phyloP scores from a whole-genome alignment of 2,329 filamentous ascomycete genomes.

The Paecilomyces niveus region DNA sequence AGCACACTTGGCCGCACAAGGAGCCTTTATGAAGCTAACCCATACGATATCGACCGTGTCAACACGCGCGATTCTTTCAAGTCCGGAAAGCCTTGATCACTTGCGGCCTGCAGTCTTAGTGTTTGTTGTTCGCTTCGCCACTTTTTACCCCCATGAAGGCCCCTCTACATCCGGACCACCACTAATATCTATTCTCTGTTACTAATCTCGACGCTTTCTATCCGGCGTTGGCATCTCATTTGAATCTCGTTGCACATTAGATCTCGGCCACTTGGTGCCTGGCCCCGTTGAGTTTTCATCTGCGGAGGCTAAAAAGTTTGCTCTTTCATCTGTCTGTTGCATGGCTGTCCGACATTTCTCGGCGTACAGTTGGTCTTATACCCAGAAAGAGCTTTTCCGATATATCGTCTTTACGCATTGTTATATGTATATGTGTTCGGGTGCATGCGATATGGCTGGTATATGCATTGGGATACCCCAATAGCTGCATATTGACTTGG shows the following conservation, averaged over 20 bases:
- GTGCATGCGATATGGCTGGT: background rate
- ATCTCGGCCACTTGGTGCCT: background rate
- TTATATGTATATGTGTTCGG: background rate
- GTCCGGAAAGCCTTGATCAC: background rate
- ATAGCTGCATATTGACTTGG: background rate
- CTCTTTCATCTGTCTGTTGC: background rate
- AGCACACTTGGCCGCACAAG: constrained; percentile 13
- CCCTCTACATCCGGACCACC: background rate
- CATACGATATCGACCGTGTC: constrained; percentile 38
- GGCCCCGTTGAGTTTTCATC: background rate
- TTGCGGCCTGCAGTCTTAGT: too few species aligned
- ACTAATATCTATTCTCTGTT: background rate
- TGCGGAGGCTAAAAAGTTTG: background rate
- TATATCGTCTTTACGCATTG: background rate
- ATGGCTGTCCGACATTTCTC: background rate
- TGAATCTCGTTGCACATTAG: background rate
- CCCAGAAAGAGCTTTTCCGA: background rate
- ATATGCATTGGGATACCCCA: background rate
- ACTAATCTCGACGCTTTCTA: background rate
- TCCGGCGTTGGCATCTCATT: background rate
- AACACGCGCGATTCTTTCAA: constrained; percentile 29
- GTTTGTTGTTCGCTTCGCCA: too few species aligned
- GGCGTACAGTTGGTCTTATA: background rate
- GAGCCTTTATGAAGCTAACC: constrained; percentile 35
- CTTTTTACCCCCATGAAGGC: too few species aligned